Base-by-base conservation (phyloP, 2,329 filamentous ascomycete species). In the Pestalotiopsis sp. region DNA sequence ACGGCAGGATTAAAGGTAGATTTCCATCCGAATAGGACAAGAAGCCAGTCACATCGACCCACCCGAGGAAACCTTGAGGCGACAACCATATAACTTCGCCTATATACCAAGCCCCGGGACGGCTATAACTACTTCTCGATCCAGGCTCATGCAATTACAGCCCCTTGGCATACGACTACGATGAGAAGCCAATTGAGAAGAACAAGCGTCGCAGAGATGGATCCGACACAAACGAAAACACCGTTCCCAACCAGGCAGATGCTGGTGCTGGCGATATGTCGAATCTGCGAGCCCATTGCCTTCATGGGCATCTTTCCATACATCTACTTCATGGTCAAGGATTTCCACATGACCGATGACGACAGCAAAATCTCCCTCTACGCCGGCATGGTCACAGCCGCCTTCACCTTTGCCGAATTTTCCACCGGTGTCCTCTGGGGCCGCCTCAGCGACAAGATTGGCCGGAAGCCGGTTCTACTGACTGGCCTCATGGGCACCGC, bases 271-370 rank as follows among this genome's bases (percentile, higher is more conserved):
- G 95, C 94, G 60, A 87, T 97, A 77, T 97, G 95, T 82, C 92
- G 96, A 77, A 95, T 99, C 84, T 98, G 94, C 85, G 96, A 99
- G 80, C 96, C 96, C 66, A 98, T 99, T 80, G 96, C 96, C 5
- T 98, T 99, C 86, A 98, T 98, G 94, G 98, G 95, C 66, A 98
- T 98, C 75, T 98, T 99, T 79, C 96, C 96, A 1, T 99, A 98
- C 81, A 94, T 97, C 75, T 98, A 97, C 84, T 95, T 93, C 84
- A 98, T 99, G 96, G 92, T 98, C 74, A 87, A 94, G 76, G 94
- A 94, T 70, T 98, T 98, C 82, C 86, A 93, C 76, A 91, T 97
- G 78, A 93, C 94, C 71, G 86, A 93, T 61, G 90, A 94, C 77
- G 85, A 92, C 71, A 90, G 87, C 75, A 90, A 92, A 78, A 97